Conservation (phyloP, 371 early-diverging fungal genomes). For the Dichotomocladium elegans region DNA sequence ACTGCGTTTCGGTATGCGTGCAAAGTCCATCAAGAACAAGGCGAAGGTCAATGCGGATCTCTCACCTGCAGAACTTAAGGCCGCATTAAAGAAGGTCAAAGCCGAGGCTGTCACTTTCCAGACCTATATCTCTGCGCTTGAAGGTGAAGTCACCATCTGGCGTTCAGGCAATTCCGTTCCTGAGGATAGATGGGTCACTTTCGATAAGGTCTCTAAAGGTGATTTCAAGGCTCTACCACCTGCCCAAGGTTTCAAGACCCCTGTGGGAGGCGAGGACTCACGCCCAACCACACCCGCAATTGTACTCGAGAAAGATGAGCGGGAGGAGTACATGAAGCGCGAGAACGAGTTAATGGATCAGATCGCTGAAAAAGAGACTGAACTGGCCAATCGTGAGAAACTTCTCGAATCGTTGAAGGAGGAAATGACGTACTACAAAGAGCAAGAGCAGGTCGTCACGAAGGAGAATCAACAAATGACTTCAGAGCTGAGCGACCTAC, state of each 20-base stretch:
- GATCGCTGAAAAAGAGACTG: conserved; percentile 79
- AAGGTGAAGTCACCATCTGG: conserved; percentile 85
- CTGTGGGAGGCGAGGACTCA: conserved; percentile 7
- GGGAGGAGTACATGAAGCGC: conserved; percentile 86
- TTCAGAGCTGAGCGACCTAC: conserved; percentile 63
- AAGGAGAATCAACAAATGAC: conserved; percentile 71
- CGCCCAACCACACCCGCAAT: conserved; percentile 75
- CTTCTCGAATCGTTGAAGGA: conserved; percentile 52
- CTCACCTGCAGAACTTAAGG: conserved; percentile 88
- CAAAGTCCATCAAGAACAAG: conserved; percentile 85
- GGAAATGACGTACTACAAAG: conserved; percentile 62
- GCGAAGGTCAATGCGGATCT: conserved; percentile 95
- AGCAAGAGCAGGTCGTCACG: conserved; percentile 46
- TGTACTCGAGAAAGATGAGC: conserved; percentile 77
- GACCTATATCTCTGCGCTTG: conserved; percentile 73
- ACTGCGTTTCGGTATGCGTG: conserved; percentile 80
- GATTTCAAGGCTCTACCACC: conserved; percentile 36
- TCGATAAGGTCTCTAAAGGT: conserved; percentile 60
- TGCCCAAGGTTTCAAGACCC: conserved; percentile 44
- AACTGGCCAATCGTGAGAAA: conserved; percentile 51
- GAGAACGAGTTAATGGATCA: conserved; percentile 91
- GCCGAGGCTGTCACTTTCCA: conserved; percentile 70
- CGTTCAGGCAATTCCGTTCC: conserved; percentile 74
- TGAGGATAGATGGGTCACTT: conserved; percentile 64
- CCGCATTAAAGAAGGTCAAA: conserved; percentile 82